These are phyloP conservation scores for Mortierella sp. DNA, from an alignment of 371 early-diverging fungal species.

Conservation along the genomic window DNA sequence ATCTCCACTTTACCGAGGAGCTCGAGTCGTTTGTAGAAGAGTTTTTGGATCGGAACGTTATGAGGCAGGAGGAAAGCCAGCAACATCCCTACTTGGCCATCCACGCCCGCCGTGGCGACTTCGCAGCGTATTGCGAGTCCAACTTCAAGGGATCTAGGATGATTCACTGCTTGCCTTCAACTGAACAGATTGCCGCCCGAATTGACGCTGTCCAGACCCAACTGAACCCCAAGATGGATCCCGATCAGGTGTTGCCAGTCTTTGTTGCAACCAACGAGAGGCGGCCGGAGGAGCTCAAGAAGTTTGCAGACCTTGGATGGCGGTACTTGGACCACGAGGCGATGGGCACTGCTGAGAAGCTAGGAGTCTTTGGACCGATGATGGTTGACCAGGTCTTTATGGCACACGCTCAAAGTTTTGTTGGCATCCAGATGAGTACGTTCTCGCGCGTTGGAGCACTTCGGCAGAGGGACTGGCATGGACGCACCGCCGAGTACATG, in stretches of 20 bases:
- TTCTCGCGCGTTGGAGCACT: slow-evolving; percentile 55
- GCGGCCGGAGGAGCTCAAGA: slow-evolving; percentile 48
- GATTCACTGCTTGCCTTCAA: slow-evolving; percentile 52
- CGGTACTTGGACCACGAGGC: slow-evolving; percentile 39
- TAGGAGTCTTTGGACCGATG: slow-evolving; percentile 54
- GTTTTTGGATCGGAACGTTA: slow-evolving; percentile 37
- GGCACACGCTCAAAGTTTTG: slow-evolving; percentile 47
- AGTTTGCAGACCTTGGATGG: slow-evolving; percentile 56
- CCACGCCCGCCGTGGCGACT: slow-evolving; percentile 54
- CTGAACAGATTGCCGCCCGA: slow-evolving; percentile 51
- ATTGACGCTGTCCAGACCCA: slow-evolving; percentile 33
- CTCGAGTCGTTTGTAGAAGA: slow-evolving; percentile 40
- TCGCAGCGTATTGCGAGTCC: slow-evolving; percentile 41
- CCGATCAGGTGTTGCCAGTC: slow-evolving; percentile 43
- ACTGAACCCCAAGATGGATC: slow-evolving; percentile 34
- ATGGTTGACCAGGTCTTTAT: slow-evolving; percentile 55
- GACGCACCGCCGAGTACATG: slow-evolving; percentile 47
- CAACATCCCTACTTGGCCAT: slow-evolving; percentile 37
- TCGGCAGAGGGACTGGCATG: slow-evolving; percentile 47
- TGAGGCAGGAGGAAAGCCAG: slow-evolving; percentile 8
- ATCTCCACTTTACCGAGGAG: slow-evolving; percentile 44
- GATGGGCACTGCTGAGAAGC: slow-evolving; percentile 47
- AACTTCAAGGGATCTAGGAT: slow-evolving; percentile 39
- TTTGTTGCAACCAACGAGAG: slow-evolving; percentile 56
- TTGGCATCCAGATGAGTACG: slow-evolving; percentile 57